A percentile compares a stretch with the other conserved stretches of the same genome.
These are phyloP conservation scores for Clarireedia monteithiana DNA, from an alignment of 2,329 filamentous ascomycete genomes.

Conservation along the genomic window DNA sequence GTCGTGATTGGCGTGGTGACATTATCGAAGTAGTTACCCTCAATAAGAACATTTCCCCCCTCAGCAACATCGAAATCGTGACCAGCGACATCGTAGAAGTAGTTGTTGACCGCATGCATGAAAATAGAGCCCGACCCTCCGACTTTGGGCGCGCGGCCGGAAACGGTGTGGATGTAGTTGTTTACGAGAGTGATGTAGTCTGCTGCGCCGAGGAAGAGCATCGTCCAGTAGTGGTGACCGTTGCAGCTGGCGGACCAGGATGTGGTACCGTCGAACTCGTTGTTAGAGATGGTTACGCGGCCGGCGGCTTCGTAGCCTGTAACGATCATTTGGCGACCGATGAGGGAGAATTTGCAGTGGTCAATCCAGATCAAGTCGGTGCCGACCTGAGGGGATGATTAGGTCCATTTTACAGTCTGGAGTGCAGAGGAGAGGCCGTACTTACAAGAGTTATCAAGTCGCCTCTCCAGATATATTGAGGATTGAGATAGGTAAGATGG, in stretches of 20 bases:
- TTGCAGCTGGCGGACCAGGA: constrained; percentile 37
- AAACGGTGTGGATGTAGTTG: constrained; percentile 36
- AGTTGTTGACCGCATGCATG: constrained; percentile 35
- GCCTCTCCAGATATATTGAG: constrained; percentile 32
- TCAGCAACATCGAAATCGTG: constrained; percentile 36
- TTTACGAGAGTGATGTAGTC: constrained; percentile 33
- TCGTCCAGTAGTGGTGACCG: constrained; percentile 39
- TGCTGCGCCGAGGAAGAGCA: constrained; percentile 32
- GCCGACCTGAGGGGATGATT: constrained; percentile 10
- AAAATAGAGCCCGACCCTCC: constrained; percentile 25
- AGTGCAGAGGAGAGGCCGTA: not conserved
- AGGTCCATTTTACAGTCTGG: not conserved
- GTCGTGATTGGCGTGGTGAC: constrained; percentile 26
- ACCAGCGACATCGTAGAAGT: constrained; percentile 33
- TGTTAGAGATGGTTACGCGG: constrained; percentile 38
- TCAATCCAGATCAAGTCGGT: constrained; percentile 31
- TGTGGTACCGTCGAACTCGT: constrained; percentile 36
- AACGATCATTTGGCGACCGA: constrained; percentile 34
- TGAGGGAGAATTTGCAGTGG: constrained; percentile 26
- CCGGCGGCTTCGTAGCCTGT: constrained; percentile 27
- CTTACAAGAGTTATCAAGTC: constrained; percentile 28
- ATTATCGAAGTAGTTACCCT: constrained; percentile 37
- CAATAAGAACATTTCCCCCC: constrained; percentile 30
- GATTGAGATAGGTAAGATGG: constrained; percentile 28
- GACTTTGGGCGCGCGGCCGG: constrained; percentile 36